Evolutionary conservation across 208 protist species (phyloP).

Genomic region (Trichomonas vaginalis): DNA sequence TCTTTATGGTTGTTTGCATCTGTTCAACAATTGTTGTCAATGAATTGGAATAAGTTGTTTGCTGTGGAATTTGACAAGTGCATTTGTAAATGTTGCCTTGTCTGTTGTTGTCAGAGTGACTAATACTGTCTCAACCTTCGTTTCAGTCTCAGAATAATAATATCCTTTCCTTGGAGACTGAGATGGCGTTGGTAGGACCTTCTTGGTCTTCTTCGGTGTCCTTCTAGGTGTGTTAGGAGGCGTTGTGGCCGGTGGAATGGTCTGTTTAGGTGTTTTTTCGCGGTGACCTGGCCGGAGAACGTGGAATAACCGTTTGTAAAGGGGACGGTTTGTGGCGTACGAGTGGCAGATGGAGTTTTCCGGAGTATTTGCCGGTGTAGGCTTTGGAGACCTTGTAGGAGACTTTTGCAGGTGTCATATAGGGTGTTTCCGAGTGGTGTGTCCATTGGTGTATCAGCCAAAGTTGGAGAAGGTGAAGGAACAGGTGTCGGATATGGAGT

Average conservation of each 20-base stretch:
- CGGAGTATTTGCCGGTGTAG: background rate
- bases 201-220: background rate
- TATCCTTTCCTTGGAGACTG: background rate
- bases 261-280: background rate
- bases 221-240: background rate
- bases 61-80: background rate
- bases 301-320: background rate
- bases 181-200: background rate
- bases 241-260: background rate
- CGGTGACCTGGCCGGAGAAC: no score
- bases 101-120: background rate
- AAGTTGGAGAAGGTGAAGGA: background rate
- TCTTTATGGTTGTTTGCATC: background rate
- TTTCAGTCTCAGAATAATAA: background rate
- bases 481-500: background rate
- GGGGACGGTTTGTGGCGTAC: background rate
- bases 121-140: background rate
- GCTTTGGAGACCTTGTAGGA: background rate
- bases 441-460: background rate
- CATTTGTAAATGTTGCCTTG: background rate
- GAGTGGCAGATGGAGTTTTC: background rate
- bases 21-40: background rate
- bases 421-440: background rate
- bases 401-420: background rate
- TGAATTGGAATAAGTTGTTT: background rate